Percentiles rank a stretch among this genome's conserved stretches.
phyloP scores from a whole-genome alignment of 1,284 basidiomycete species.

The Mycena sp. region DNA sequence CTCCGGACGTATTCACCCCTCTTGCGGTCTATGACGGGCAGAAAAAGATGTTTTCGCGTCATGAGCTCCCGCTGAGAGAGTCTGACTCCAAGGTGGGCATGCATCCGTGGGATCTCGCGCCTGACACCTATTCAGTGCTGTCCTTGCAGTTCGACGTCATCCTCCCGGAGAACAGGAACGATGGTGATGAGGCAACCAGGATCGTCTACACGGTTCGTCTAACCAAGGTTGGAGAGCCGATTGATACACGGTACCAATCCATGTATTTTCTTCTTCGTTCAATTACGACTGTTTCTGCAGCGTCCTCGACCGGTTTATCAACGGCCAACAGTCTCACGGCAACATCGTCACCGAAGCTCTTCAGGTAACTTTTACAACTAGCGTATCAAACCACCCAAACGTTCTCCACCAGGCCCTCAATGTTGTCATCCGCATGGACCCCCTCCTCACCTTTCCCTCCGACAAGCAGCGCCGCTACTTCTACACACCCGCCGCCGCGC shows the following conservation, averaged over 20 bases:
- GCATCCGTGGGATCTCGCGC: neutral
- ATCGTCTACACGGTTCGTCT: neutral
- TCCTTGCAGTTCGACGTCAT: neutral
- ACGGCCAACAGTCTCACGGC: constrained; percentile 62
- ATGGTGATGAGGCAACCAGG: too few relatives aligned
- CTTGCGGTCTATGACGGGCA: constrained; percentile 11
- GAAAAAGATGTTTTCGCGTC: neutral
- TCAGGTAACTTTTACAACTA: constrained; percentile 1
- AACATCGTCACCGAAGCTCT: constrained; percentile 47
- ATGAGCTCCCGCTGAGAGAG: neutral
- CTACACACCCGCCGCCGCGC: constrained; percentile 60
- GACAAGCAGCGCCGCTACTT: constrained; percentile 61
- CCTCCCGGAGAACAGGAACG: neutral
- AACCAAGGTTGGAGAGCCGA: neutral
- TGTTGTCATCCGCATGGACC: constrained; percentile 67
- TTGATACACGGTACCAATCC: constrained; percentile 7
- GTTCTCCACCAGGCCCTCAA: constrained; percentile 57
- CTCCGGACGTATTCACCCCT: neutral
- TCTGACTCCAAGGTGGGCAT: neutral
- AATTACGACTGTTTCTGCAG: constrained; percentile 39
- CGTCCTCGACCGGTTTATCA: constrained; percentile 59
- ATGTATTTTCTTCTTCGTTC: neutral
- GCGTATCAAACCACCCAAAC: neutral
- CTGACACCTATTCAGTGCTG: neutral
- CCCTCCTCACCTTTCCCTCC: constrained; percentile 62